These are phyloP conservation scores for Gymnopilus junonius DNA, from an alignment of 768 basidiomycete species.

Conservation along the genomic window DNA sequence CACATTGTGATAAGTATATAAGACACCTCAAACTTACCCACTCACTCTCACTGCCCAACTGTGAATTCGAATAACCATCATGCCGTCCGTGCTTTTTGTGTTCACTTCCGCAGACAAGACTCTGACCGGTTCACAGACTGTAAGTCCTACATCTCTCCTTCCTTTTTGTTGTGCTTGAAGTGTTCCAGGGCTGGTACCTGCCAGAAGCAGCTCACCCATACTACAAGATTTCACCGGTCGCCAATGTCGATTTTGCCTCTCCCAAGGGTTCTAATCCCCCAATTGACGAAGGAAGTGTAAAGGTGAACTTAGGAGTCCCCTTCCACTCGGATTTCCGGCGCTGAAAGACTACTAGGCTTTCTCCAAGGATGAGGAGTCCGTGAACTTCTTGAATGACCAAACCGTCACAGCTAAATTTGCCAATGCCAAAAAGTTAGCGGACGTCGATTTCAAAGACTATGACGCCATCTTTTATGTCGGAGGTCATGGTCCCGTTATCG, in stretches of 20 bases:
- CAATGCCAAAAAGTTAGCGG: constrained; percentile 61
- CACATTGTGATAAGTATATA: not conserved
- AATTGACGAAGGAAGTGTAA: constrained; percentile 58
- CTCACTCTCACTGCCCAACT: not conserved
- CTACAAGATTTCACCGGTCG: constrained; percentile 54
- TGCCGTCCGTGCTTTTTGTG: constrained; percentile 70
- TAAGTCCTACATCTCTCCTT: constrained; percentile 28
- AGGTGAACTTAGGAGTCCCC: constrained; percentile 36
- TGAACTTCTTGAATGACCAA: constrained; percentile 63
- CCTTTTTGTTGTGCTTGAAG: not conserved
- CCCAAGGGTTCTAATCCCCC: constrained; percentile 73
- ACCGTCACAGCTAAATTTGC: constrained; percentile 55
- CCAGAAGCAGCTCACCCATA: constrained; percentile 81
- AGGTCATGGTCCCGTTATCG: constrained; percentile 79
- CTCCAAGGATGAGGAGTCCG: constrained; percentile 53
- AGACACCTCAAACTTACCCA: not conserved
- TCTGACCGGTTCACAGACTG: constrained; percentile 54
- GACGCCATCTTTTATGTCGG: constrained; percentile 80
- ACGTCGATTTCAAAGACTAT: constrained; percentile 64
- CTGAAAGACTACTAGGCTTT: constrained; percentile 40
- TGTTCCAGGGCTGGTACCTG: constrained; percentile 70
- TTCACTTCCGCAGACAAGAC: constrained; percentile 69
- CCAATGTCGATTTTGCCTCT: constrained; percentile 61
- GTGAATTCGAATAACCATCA: constrained; percentile 17
- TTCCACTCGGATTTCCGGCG: not conserved